Evolutionary conservation across 208 protist genomes (phyloP), one percentile per base, ranked within the genome.

Genomic region (Porcisia hertigi): DNA sequence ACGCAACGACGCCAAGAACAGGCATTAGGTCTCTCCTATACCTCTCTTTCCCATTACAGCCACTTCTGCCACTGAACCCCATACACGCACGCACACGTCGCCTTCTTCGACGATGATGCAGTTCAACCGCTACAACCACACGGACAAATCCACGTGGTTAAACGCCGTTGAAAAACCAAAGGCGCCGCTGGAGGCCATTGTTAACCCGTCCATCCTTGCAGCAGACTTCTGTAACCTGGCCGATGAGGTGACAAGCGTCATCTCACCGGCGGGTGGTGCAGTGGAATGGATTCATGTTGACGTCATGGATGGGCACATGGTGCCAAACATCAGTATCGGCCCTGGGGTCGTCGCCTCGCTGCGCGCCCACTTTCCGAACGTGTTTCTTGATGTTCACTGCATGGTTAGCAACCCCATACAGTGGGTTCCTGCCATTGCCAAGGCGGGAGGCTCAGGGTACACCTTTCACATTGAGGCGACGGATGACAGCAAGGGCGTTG

Each of bases 241-340:
- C 9, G 88, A 92, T 30, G 97, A 98, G 74, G 95, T 94, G 63
- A 73, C 77, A 20, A 77, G 80, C 66, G 93, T 99, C 4, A 74
- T 98, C 4, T 87, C 87, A 5, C n/a, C 62, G 20, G 82, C 66
- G 1, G 90, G 90, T 9, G 89, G 86, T 4, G 93, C 88, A 25
- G 70, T 54, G 34, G 81, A 86, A 74, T 99, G 97, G 96, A 85
- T 99, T n/a, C 98, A 99, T 85, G 89, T 99, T 34, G 98, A 99
- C 71, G 96, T 99, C 12, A 99, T 99, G 98, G 90, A 97, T 81
- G 97, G 98, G 6, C 98, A 99, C 86, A 99, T 99, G 91, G 98
- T 99, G 54, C 97, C 97, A 23, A 99, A 99, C 88, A 90, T 99
- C 39, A 98, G 93, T 65, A 94, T 99, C 59, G 98, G 98, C 71